A percentile compares a stretch with the other conserved stretches of the same genome.
Conservation (phyloP, 768 basidiomycete species). For the Rhizopogon vinicolor region DNA sequence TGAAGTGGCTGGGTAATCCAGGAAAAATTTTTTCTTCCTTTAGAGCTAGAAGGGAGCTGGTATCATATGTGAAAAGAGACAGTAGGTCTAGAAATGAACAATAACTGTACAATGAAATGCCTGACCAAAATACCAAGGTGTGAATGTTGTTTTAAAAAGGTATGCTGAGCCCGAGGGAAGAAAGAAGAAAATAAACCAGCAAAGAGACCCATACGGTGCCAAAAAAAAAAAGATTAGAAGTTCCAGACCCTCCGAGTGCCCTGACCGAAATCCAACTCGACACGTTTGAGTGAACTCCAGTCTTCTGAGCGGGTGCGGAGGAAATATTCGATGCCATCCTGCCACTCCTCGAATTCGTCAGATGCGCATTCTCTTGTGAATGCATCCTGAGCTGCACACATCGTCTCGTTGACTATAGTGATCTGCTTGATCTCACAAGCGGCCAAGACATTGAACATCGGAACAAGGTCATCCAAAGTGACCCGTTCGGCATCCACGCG, state of each 20-base stretch:
- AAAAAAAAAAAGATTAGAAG: conserved; percentile 8
- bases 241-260: conserved; percentile 19
- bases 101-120: not conserved
- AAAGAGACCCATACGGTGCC: not conserved
- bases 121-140: not conserved
- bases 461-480: conserved; percentile 14
- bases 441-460: conserved; percentile 15
- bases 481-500: conserved; percentile 24
- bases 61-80: not conserved
- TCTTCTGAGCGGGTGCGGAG: conserved; percentile 10
- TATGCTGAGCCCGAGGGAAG: not conserved
- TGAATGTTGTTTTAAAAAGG: not conserved
- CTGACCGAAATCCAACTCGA: conserved; percentile 13
- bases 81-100: not conserved
- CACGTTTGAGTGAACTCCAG: conserved; percentile 13
- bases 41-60: not conserved
- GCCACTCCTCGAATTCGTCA: conserved; percentile 27
- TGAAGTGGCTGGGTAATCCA: not conserved
- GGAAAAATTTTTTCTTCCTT: not conserved
- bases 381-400: conserved; percentile 10
- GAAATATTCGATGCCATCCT: conserved; percentile 14
- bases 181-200: not conserved
- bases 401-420: conserved; percentile 8
- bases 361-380: conserved; percentile 25
- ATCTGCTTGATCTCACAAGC: conserved; percentile 16